Evolutionary conservation across 495 filamentous ascomycete genomes (phyloP), one percentile per base, ranked within the genome.

Genomic region (Bombardia bombarda): DNA sequence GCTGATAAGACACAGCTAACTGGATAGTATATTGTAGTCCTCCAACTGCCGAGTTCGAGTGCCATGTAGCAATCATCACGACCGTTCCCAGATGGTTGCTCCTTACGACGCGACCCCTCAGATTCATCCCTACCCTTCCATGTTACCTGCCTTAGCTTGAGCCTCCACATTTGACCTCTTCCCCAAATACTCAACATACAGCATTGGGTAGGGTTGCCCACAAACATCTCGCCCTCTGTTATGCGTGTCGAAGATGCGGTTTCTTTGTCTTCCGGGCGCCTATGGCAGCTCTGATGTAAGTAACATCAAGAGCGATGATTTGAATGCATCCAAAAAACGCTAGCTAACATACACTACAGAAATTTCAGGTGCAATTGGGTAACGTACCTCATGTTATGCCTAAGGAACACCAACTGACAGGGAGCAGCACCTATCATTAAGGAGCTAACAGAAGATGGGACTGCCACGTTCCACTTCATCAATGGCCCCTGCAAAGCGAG

Each of bases 361-460:
- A 74, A 64, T 74, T 73, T 51, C 61, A 70, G 43, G 70, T 73
- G 22, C 70, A 74, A 51, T 49, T 74, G 43, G 67, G 68, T 73
- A 62, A 32, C 48, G 12, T 18, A 12, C 12, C 4, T 40, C 24
- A 30, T 19, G 12, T 13, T 38, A 13, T 10, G 2, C 21, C 30
- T 20, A 3, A 5, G 7, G 1, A 38, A 16, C 17, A 23, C 22
- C 9, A 9, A 23, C 13, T 31, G 37, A 38, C 22, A 21, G 9
- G 16, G 13, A 26, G 21, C 7, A 69, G 69, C 68, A 7, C 70
- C 68, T 2, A 53, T 73, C 10, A 56, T 70, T 38, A 71, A 70
- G 24, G 67, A 74, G 49, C 40, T 74, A 21, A 46, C 60, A 12
- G 64, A 62, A 16, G 69, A 73, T 43, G 58, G 52, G 22, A 67